Conservation (phyloP, 2,329 filamentous ascomycete species). For the Botrytis paeoniae region DNA sequence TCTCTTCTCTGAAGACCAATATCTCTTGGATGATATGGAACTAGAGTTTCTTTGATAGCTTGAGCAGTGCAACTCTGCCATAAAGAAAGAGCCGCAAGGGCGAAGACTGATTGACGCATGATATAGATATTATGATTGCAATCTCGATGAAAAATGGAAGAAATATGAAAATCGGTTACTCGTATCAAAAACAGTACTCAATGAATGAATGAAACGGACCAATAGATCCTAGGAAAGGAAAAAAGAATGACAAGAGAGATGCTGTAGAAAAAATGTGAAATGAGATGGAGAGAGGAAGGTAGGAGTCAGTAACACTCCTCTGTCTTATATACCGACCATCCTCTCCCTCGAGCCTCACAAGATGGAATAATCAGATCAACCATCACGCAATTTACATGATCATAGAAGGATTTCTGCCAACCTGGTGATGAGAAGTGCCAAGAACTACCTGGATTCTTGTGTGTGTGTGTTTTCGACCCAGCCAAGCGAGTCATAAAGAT, state of each 20-base stretch:
- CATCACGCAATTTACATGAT: not conserved
- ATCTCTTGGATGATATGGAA: slow-evolving; percentile 13
- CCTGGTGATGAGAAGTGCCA: not conserved
- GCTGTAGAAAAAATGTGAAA: slow-evolving; percentile 15
- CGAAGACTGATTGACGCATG: slow-evolving; percentile 15
- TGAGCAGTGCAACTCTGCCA: slow-evolving; percentile 16
- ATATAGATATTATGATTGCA: not conserved
- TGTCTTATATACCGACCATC: slow-evolving; percentile 12
- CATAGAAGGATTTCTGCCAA: slow-evolving; percentile 13
- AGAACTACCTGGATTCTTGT: not conserved
- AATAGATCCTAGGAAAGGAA: slow-evolving; percentile 8
- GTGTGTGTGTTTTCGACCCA: not conserved
- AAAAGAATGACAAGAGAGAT: slow-evolving; percentile 15
- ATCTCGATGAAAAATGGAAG: not conserved
- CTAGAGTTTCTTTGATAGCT: not conserved
- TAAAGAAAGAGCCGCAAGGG: slow-evolving; percentile 17
- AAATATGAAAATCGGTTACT: not conserved
- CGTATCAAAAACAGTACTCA: slow-evolving; percentile 5
- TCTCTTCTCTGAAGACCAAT: slow-evolving; percentile 16
- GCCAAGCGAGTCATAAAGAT: not conserved
- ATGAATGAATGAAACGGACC: slow-evolving; percentile 19
- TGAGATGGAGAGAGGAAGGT: slow-evolving; percentile 3
- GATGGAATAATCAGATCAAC: not conserved
- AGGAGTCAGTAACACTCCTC: not conserved
- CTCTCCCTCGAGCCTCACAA: not conserved